These are phyloP conservation scores for Beverwykella pulmonaria DNA, from an alignment of 495 filamentous ascomycete species.

Conservation along the genomic window DNA sequence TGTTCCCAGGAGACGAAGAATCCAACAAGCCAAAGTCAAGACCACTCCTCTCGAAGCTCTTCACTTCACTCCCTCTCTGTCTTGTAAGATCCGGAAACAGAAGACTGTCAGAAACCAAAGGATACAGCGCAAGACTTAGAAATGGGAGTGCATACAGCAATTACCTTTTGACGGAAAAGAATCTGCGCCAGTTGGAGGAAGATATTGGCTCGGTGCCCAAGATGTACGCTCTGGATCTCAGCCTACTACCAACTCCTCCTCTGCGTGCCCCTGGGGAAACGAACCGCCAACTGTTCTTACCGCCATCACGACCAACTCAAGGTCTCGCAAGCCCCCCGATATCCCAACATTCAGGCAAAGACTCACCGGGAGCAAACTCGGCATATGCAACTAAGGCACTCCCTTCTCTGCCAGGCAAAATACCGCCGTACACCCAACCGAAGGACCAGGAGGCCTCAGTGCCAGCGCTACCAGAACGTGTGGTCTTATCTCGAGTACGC, in stretches of 20 bases:
- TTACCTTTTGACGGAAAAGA: constrained; percentile 7
- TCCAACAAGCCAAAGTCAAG: neutral
- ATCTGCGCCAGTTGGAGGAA: constrained; percentile 12
- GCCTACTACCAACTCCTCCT: constrained; percentile 4
- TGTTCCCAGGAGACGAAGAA: neutral
- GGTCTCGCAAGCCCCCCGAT: neutral
- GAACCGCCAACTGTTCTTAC: neutral
- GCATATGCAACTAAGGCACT: neutral
- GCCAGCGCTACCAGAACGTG: neutral
- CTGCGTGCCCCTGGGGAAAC: neutral
- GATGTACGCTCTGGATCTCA: constrained; percentile 1
- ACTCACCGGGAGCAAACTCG: neutral
- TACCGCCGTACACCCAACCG: neutral
- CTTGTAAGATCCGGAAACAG: neutral
- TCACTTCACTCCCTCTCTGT: neutral
- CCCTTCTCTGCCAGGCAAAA: neutral
- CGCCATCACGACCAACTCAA: neutral
- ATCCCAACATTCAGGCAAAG: neutral
- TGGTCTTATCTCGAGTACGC: neutral
- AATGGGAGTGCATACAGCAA: neutral
- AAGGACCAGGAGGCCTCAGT: neutral
- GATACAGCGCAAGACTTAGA: neutral
- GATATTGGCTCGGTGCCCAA: constrained; percentile 10
- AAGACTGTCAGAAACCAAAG: neutral
- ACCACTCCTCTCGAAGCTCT: neutral